Evolutionary conservation across 192 early-diverging fungal genomes (phyloP), one percentile per base, ranked within the genome.

Genomic region (Coemansia aciculifera): DNA sequence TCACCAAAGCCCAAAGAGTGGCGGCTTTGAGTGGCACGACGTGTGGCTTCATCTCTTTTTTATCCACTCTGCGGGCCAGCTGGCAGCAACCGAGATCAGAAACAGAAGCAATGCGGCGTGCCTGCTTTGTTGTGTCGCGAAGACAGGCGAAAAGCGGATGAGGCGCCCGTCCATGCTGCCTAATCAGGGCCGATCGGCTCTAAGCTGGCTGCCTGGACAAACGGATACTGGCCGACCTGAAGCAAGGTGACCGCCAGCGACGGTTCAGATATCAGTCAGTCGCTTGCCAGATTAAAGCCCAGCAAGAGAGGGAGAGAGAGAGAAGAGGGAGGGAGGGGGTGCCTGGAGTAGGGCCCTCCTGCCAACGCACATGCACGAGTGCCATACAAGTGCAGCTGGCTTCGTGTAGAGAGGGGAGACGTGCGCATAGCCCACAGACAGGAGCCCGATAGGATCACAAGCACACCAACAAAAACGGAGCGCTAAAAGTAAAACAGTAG

Each of bases 211-310:
- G 51, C 51, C 51, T 11, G 29, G 29, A 34, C 54, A 57, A 57
- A 8, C 54, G 29, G 54, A 54, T 54, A 31, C 52, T 1, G 8
- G 23, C 10, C 10, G 48, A 23, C 48, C 48, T n/a, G 42, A 44
- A 44, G 17, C 42, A 44, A 44, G 42, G 34, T 44, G 42, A 17
- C 42, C 7, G 19, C 6, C 46, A 49, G 6, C 5, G 52, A 19
- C 27, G 27, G 52, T 31, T 54, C 52, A 24, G 52, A 54, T 21
- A 54, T 54, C 52, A 54, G 52, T 2, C 27, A 31, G 23, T 15
- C 27, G 52, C 27, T 12, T 54, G 52, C 52, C 52, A 54, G 52
- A 54, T 29, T 54, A 54, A 54, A 54, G 52, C 52, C 52, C 52
- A 31, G 51, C 51, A 31, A 54, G 51, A 54, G 19, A 48, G 17